Percentiles rank a stretch among this genome's conserved stretches.
Conservation (phyloP, 805 yeast species). For the Blastobotrys americana region DNA sequence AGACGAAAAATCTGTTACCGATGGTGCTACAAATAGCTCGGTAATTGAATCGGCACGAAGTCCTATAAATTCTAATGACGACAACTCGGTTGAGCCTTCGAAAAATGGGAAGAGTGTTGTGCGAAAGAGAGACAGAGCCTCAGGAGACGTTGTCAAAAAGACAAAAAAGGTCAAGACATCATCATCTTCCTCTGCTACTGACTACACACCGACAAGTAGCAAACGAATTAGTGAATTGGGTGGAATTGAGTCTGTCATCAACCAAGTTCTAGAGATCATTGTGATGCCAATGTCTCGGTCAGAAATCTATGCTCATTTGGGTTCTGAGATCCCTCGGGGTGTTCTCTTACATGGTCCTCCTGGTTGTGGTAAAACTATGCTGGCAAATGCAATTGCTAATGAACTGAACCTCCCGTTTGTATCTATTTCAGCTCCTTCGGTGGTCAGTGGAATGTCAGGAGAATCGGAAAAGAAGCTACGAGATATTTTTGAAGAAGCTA, state of each 20-base stretch:
- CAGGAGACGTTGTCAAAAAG: slow-evolving; percentile 11
- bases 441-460: slow-evolving; percentile 99
- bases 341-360: slow-evolving; percentile 96
- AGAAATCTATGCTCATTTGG: slow-evolving; percentile 78
- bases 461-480: slow-evolving; percentile 92
- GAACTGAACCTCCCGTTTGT: slow-evolving; percentile 90
- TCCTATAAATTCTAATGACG: not conserved
- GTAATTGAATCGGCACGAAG: slow-evolving; percentile 6
- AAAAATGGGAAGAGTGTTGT: slow-evolving; percentile 11
- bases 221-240: slow-evolving; percentile 70
- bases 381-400: slow-evolving; percentile 94
- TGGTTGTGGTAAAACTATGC: slow-evolving; percentile 96
- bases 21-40: slow-evolving; percentile 13
- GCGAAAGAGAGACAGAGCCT: slow-evolving; percentile 11
- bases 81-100: not conserved
- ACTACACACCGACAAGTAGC: slow-evolving; percentile 47
- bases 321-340: slow-evolving; percentile 94
- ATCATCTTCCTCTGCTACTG: slow-evolving; percentile 21
- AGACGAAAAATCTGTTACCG: not conserved
- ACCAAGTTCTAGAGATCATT: slow-evolving; percentile 80
- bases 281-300: slow-evolving; percentile 93
- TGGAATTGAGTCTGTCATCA: slow-evolving; percentile 79
- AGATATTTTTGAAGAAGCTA: slow-evolving; percentile 91
- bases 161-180: slow-evolving; percentile 10
- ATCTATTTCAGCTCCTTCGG: slow-evolving; percentile 86